Percentiles rank a stretch among this genome's conserved stretches.
phyloP scores from a whole-genome alignment of 257 asterid species.

The Capsicum chinense region DNA sequence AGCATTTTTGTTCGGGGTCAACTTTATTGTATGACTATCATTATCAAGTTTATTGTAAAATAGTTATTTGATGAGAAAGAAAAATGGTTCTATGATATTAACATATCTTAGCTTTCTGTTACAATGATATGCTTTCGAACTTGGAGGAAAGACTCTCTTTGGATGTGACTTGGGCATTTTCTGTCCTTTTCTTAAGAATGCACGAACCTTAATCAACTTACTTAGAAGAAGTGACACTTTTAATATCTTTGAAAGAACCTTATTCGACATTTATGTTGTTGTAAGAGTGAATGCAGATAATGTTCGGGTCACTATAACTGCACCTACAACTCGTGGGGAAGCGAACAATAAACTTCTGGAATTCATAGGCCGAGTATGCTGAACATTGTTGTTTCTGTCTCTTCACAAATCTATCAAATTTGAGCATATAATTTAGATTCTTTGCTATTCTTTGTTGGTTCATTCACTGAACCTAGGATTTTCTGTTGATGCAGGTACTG shows the following conservation, averaged over 20 bases:
- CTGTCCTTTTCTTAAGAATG: background rate
- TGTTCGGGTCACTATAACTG: slow-evolving; percentile 95
- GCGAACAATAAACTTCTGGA: slow-evolving; percentile 97
- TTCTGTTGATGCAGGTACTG: slow-evolving; percentile 63
- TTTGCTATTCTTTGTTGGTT: background rate
- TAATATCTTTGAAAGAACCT: slow-evolving; percentile 15
- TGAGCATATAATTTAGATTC: background rate
- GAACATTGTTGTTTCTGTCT: background rate
- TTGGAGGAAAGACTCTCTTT: background rate
- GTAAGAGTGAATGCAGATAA: slow-evolving; percentile 99
- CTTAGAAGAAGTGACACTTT: background rate
- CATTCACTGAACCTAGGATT: slow-evolving; percentile 33
- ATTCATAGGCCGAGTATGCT: slow-evolving; percentile 82
- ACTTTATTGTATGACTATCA: no score
- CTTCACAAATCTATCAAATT: background rate
- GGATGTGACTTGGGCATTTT: background rate
- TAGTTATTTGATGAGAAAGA: background rate
- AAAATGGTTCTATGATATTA: background rate
- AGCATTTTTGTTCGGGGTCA: background rate
- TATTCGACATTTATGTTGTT: slow-evolving; percentile 22
- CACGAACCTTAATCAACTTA: slow-evolving; percentile 3
- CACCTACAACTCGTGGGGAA: slow-evolving; percentile 97
- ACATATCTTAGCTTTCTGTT: slow-evolving; percentile 12
- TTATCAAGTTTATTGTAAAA: background rate
- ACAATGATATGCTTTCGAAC: background rate